These are phyloP conservation scores for Yarrowia alimentaria DNA, from an alignment of 805 yeast species.

Conservation along the genomic window DNA sequence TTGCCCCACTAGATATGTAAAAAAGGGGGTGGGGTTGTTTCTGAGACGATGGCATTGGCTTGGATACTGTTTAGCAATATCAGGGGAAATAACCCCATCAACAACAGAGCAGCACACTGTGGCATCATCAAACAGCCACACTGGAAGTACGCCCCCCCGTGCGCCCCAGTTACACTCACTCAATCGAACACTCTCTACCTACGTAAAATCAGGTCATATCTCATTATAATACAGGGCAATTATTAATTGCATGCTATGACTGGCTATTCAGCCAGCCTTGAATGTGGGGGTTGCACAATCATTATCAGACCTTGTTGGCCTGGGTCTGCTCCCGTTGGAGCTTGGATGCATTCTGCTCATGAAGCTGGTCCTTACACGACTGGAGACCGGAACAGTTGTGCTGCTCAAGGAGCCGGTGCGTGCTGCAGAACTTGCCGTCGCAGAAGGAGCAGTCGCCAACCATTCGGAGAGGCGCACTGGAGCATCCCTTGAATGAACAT, in stretches of 20 bases:
- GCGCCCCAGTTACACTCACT: too few relatives aligned
- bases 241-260: conserved; percentile 2
- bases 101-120: too few relatives aligned
- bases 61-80: too few relatives aligned
- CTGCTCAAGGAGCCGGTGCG: conserved; percentile 81
- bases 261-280: too few relatives aligned
- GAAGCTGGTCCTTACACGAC: conserved; percentile 76
- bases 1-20: too few relatives aligned
- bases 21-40: too few relatives aligned
- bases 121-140: too few relatives aligned
- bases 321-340: conserved; percentile 84
- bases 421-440: conserved; percentile 79
- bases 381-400: conserved; percentile 77
- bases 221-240: conserved; percentile 22
- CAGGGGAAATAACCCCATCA: too few relatives aligned
- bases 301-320: conserved; percentile 56
- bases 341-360: conserved; percentile 80
- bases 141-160: too few relatives aligned
- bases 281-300: too few relatives aligned
- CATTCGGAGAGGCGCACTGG: conserved; percentile 58
- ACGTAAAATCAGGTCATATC: conserved; percentile 16
- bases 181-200: too few relatives aligned
- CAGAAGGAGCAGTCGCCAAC: conserved; percentile 86
- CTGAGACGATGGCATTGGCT: too few relatives aligned
- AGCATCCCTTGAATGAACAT: conserved; percentile 58